Evolutionary conservation across 2,329 filamentous ascomycete genomes (phyloP), one percentile per base, ranked within the genome.

Genomic region (Aspergillus vadensis): DNA sequence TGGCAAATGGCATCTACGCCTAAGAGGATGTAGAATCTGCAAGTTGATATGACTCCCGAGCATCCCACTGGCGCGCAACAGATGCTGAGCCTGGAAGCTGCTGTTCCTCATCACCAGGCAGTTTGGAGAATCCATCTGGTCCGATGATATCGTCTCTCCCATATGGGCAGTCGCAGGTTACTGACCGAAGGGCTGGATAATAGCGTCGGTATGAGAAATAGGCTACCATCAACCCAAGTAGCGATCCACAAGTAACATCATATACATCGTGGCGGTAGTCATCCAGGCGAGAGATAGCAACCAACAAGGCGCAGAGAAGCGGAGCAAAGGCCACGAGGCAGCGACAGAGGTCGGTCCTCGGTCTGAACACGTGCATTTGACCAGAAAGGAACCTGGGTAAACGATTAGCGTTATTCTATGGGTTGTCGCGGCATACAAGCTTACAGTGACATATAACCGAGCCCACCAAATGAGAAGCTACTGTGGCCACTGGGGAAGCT

Each of bases 181-280:
- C 66, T n/a, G 78, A 80, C 48, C 79, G 73, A 57, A 88, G 68
- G 4, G 80, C 73, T 0, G 86, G 86, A 68, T 84, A 88, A 68
- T 88, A 88, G 53, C 86, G 76, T 57, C 85, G 76, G 70, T 87
- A 88, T 7, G 83, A 84, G 62, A 85, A 83, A 70, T 81, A 84
- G 14, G 85, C 81, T 3, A 88, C 76, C 1, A 75, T 58, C 30
- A 86, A 76, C 0, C 86, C 86, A 6, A 88, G 69, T 19, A 83
- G 56, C 15, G 80, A 82, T 0, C 86, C 86, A 6, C 76, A 77
- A 3, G 82, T 83, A 5, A 88, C 85, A 71, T 88, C 86, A 59
- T 83, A 87, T 2, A 87, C 83, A 71, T 88, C 86, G 63, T 88
- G 86, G 25, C 86, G 77, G 68, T 88, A 88, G 66, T 88, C 86